These are phyloP conservation scores for Beauveria australis DNA, from an alignment of 2,329 filamentous ascomycete species.

Conservation along the genomic window DNA sequence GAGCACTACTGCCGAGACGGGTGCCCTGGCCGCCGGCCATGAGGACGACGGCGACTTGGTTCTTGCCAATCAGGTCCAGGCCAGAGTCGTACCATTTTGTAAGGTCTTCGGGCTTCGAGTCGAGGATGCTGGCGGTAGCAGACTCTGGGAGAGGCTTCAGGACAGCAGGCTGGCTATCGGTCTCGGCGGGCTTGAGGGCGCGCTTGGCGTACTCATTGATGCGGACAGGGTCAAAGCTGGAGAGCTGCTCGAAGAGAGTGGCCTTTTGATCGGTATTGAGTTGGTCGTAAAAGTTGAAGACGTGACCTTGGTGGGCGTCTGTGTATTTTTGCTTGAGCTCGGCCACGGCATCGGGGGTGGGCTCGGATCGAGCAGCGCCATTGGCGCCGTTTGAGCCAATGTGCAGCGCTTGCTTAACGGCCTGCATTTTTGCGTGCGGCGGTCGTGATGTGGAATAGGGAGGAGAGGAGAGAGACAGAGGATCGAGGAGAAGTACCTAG, in stretches of 20 bases:
- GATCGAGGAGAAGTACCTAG: background rate
- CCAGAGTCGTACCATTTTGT: constrained; percentile 77
- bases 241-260: constrained; percentile 71
- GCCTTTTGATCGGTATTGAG: constrained; percentile 67
- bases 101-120: constrained; percentile 72
- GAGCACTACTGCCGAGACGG: constrained; percentile 83
- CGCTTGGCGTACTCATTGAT: constrained; percentile 82
- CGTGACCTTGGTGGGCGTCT: constrained; percentile 69
- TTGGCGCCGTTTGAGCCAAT: constrained; percentile 24
- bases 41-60: constrained; percentile 77
- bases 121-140: constrained; percentile 82
- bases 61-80: constrained; percentile 69
- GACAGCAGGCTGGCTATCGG: constrained; percentile 43
- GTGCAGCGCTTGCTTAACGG: constrained; percentile 35
- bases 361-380: constrained; percentile 35
- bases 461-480: background rate
- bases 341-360: constrained; percentile 57
- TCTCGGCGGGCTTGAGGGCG: constrained; percentile 69
- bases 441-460: constrained; percentile 1
- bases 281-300: constrained; percentile 76
- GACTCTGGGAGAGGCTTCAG: constrained; percentile 85
- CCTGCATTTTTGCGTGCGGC: constrained; percentile 29
- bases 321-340: constrained; percentile 65
- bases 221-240: constrained; percentile 70
- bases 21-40: constrained; percentile 98